Base-by-base conservation (phyloP, 2,329 filamentous ascomycete species). In the Pochonia chlamydosporia region DNA sequence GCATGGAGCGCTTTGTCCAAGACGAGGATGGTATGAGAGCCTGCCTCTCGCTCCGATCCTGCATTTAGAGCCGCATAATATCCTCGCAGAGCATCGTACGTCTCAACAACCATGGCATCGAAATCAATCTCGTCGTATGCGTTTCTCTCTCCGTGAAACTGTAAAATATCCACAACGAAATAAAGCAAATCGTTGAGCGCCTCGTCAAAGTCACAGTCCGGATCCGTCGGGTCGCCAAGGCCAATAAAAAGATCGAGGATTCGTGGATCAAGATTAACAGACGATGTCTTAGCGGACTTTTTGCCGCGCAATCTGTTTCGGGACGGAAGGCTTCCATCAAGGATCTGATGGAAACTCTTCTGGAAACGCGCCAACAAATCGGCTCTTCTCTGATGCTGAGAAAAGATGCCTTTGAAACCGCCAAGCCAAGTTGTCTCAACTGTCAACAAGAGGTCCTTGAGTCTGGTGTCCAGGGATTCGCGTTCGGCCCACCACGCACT, bases 91-190 rank as follows among this genome's bases (percentile, higher is more conserved):
- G 90, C 89, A 66, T 96, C 92, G 33, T 89, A 78, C 0, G 88
- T 89, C 57, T 96, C 90, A 33, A 97, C 77, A 5, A 91, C 82
- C 81, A 99, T 95, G 55, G 78, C 71, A 54, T 99, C 93, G 61
- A 97, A 95, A 65, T 97, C 92, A 52, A 99, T 88, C 68, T 99
- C 93, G 57, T 99, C 93, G 66, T 96, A 96, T 0, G 95, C 93
- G 61, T 97, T 99, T 41, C 84, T 81, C 68, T 99, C 95, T 14
- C 93, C 93, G 56, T 96, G 89, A 65, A 99, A 97, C 63, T 97
- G 93, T 3, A 99, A 74, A 44, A 97, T 91, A 59, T 99, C 93
- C 5, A 99, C 85, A 1, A 97, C 87, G 62, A 97, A 97, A 68
- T 96, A 97, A 3, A 99, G 78, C 24, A 99, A 72, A 62, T 99